Conservation (phyloP, 495 filamentous ascomycete genomes). For the Talaromyces wortmannii region DNA sequence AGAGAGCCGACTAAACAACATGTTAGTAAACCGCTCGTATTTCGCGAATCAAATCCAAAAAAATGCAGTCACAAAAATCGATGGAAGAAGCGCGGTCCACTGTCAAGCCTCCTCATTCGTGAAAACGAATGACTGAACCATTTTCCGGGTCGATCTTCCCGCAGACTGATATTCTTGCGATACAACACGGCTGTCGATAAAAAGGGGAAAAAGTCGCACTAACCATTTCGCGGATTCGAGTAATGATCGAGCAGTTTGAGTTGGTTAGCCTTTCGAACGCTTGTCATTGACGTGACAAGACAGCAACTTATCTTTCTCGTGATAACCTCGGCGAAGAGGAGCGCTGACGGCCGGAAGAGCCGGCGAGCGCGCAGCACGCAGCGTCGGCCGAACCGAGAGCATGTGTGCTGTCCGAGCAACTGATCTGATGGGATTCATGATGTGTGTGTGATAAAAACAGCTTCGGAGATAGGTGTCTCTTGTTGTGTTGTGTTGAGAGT, state of each 20-base stretch:
- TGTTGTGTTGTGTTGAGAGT: background rate
- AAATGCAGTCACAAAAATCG: background rate
- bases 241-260: constrained; percentile 81
- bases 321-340: constrained; percentile 36
- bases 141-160: background rate
- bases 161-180: background rate
- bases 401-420: constrained; percentile 1
- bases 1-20: constrained; percentile 66
- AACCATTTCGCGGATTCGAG: constrained; percentile 71
- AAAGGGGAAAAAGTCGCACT: background rate
- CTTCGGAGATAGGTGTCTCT: background rate
- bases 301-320: constrained; percentile 55
- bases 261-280: constrained; percentile 22
- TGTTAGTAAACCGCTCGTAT: background rate
- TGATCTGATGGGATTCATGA: constrained; percentile 6
- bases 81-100: background rate
- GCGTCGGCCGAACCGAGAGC: constrained; percentile 1
- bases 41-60: background rate
- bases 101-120: background rate
- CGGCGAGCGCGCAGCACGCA: background rate
- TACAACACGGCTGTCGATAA: background rate
- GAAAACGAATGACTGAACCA: background rate
- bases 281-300: constrained; percentile 22
- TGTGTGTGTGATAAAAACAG: constrained; percentile 3
- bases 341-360: background rate